Conservation (phyloP, 208 protist species). For the Herpetomonas samuelpessoai region DNA sequence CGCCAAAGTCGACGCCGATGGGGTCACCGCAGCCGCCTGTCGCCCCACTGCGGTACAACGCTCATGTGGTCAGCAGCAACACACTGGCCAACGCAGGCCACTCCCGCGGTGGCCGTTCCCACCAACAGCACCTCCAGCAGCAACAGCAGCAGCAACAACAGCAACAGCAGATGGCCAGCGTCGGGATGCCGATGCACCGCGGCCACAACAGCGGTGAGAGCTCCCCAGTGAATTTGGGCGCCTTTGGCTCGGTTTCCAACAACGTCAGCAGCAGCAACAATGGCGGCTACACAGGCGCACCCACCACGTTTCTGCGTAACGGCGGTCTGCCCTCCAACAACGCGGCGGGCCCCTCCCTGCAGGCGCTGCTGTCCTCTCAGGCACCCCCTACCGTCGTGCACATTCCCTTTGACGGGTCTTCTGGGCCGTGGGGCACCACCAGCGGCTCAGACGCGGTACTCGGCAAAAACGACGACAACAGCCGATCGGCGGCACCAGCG, state of each 20-base stretch:
- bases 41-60: neutral
- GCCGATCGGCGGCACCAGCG: neutral
- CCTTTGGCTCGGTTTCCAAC: constrained; percentile 10
- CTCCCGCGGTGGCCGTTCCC: neutral
- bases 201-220: neutral
- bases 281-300: constrained; percentile 15
- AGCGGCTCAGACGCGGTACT: neutral
- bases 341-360: constrained; percentile 1
- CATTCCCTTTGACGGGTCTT: constrained; percentile 13
- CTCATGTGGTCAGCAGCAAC: constrained; percentile 16
- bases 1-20: neutral
- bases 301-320: constrained; percentile 18
- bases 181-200: constrained; percentile 12
- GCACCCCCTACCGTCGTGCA: constrained; percentile 25
- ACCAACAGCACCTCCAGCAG: neutral
- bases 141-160: neutral
- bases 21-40: neutral
- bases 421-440: constrained; percentile 5
- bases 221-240: constrained; percentile 10
- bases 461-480: too few relatives aligned
- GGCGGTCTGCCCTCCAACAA: constrained; percentile 1
- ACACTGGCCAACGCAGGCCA: constrained; percentile 8
- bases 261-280: constrained; percentile 7
- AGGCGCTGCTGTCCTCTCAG: constrained; percentile 12
- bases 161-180: constrained; percentile 2